A percentile compares a stretch with the other conserved stretches of the same genome.
phyloP scores from a whole-genome alignment of 2,329 filamentous ascomycete species.

The Thelonectria blattea region DNA sequence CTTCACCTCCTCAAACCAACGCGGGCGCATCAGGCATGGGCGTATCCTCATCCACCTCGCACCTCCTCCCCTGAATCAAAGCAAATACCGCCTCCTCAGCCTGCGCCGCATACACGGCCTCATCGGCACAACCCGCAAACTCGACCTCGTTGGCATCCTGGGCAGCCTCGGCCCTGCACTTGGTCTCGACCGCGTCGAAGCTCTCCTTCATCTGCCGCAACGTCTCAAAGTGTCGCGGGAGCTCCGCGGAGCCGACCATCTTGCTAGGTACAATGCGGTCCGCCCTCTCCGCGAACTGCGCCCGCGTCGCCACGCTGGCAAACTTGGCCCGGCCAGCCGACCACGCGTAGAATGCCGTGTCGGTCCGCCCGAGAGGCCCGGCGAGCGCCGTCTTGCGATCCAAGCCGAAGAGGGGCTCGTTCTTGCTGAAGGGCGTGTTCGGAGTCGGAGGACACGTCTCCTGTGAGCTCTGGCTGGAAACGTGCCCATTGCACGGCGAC shows the following conservation, averaged over 20 bases:
- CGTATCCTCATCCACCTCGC: background rate
- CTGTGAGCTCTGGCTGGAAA: background rate
- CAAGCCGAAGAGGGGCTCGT: slow-evolving; percentile 33
- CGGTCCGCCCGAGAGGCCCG: slow-evolving; percentile 10
- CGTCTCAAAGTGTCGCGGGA: background rate
- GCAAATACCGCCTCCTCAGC: slow-evolving; percentile 35
- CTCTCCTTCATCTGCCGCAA: slow-evolving; percentile 18
- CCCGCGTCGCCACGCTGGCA: slow-evolving; percentile 27
- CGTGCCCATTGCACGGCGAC: background rate
- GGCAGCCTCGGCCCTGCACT: slow-evolving; percentile 20
- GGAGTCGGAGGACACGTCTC: background rate
- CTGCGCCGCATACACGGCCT: slow-evolving; percentile 34
- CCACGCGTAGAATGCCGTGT: slow-evolving; percentile 32
- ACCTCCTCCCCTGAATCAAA: background rate
- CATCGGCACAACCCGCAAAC: slow-evolving; percentile 38
- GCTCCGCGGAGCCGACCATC: background rate
- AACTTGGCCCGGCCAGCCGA: slow-evolving; percentile 34
- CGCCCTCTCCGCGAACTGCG: slow-evolving; percentile 31
- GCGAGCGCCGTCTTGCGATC: slow-evolving; percentile 21
- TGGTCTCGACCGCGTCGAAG: slow-evolving; percentile 27
- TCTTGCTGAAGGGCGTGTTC: slow-evolving; percentile 11
- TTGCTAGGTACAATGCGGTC: slow-evolving; percentile 23
- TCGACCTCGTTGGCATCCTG: slow-evolving; percentile 29
- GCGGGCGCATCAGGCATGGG: slow-evolving; percentile 1
- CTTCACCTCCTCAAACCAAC: background rate